Base-by-base conservation (phyloP, 2,329 filamentous ascomycete genomes). In the Botryotinia convoluta region DNA sequence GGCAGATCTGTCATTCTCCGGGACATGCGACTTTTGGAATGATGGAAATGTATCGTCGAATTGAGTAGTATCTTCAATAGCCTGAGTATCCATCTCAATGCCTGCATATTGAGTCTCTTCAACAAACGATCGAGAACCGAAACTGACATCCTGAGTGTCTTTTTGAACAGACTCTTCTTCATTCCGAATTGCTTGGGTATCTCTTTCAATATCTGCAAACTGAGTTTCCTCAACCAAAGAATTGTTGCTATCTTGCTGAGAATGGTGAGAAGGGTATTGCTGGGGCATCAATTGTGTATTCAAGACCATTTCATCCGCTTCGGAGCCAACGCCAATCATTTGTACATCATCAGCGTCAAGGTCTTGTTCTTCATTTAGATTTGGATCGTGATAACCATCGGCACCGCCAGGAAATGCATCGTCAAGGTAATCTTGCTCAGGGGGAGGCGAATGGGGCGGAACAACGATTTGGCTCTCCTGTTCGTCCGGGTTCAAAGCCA, bases 41-140 rank as follows among this genome's bases (percentile, higher is more conserved):
- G 32, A 44, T 67, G 39, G 35, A 26, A 35, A 20, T 45, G 39
- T 37, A 26, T 26, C 20, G 26, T 16, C 18, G 29, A 26, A 29
- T 42, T 71, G 59, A 39, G 63, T 14, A 32, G 8, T 14, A 69
- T 29, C 26, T 35, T 76, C 73, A 14, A 59, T 48, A 32, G 51
- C 48, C 45, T 74, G 75, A 9, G 73, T 73, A 39, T 75, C 75
- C n/a, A 61, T 20, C 63, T 79, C 78, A 9, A 80, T 51, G 22
- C 16, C 29, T 35, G 59, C 68, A 59, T 67, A 77, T 68, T 80
- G 79, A 32, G 77, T 75, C 16, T 79, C 77, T 39, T 63, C 75
- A 26, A 77, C 48, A 3, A 74, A 10, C 29, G 76, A 76, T 65
- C 18, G 35, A 48, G 72, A 61, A 65, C 69, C 76, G 32, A 57